Evolutionary conservation across 2,329 filamentous ascomycete species (phyloP), one percentile per base, ranked within the genome.

Genomic region (Epichloe baconii): DNA sequence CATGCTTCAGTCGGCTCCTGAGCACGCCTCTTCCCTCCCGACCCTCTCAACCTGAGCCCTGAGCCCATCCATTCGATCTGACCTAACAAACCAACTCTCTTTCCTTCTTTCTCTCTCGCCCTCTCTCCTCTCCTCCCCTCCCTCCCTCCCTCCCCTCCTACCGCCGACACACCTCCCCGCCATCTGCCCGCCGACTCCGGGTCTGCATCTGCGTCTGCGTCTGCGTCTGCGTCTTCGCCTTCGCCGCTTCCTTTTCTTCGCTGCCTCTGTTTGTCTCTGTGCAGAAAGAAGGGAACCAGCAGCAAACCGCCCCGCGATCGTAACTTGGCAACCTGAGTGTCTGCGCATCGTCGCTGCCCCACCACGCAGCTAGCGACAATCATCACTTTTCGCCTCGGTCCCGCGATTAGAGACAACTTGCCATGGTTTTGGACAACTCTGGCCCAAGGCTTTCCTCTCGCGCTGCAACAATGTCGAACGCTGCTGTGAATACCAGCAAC

Each of bases 381-480:
- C 19, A 52, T 44, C 45, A 44, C 46, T 47, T 47, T 38, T 41
- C 17, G 14, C 36, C 26, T 41, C 35, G 34, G 14, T 34, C 19
- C 21, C 36, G 41, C 44, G 44, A 48, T 10, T 17, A 36, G 26
- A 26, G 21, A 23, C 35, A 42, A 15, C 37, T 43, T 64, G 61
- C 59, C 62, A 68, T 70, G 68, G 66, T 68, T 34, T 66, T 69
- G 62, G 68, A 68, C 59, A 66, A 71, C 56, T 65, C 65, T 54
- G 66, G 62, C 52, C 59, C 61, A 54, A 61, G 67, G 61, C 60
- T 65, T 53, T 64, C 68, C 53, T 65, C 63, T 35, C 44, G 46
- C 46, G 61, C 61, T 49, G 57, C 67, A 50, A 63, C 61, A 50
- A 63, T 70, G 68, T 66, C 68, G 55, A 67, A 65, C 58, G 59